Evolutionary conservation across 2,329 filamentous ascomycete genomes (phyloP), one percentile per base, ranked within the genome.

Genomic region (Fusarium scirpi): DNA sequence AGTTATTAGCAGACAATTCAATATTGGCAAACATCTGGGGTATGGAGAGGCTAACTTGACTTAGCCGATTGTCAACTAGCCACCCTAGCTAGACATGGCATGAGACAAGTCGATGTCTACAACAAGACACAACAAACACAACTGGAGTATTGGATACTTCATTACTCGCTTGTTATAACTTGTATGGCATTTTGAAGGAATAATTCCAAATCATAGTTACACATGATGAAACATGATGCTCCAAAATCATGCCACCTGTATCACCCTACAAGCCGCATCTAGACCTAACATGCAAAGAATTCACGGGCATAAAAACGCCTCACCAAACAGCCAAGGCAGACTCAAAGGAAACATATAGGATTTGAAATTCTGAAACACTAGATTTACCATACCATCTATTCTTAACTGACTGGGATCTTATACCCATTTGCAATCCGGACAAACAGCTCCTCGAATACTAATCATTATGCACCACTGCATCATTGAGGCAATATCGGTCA

Each of bases 401-500:
- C 34, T 38, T n/a, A 4, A 11, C 34, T 12, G 34, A 38, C 18
- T 38, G 18, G 34, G 34, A n/a, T 8, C 18, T 3, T 22, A 10
- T 16, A 16, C 8, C 2, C 15, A 45, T 57, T 57, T 49, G 30
- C 41, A 47, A 57, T 22, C 24, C 38, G 15, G 44, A 15, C 4
- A 40, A 18, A 53, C 2, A 20, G 1, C n/a, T 6, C 38, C 8
- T 10, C n/a, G 34, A 27, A 40, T 29, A 22, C 45, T 24, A 41
- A 48, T 22, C 20, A 32, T 32, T 12, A 27, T 24, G 8, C 30
- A 41, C n/a, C 27, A 49, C 40, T 65, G 53, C 62, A 65, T 60
- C 62, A 65, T 65, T 27, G 43, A 56, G 48, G 8, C 44, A 48
- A 18, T 63, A 62, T 64, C 15, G 46, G 24, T 48, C 61, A 53